phyloP scores from a whole-genome alignment of 75 land plant genomes.

The Selaginella moellendorffii region DNA sequence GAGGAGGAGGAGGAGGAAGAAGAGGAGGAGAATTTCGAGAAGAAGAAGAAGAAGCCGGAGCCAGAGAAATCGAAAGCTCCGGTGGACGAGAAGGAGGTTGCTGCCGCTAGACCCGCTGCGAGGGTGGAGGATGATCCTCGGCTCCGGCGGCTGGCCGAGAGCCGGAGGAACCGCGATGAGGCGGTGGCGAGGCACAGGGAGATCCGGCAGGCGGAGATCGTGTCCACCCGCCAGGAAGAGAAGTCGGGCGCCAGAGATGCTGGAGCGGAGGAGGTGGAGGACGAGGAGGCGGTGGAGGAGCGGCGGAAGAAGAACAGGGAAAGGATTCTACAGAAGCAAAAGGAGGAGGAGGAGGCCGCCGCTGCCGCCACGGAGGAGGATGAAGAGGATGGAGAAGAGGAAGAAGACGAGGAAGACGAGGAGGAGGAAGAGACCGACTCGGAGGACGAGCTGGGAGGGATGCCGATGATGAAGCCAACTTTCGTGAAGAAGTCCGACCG shows the following conservation, averaged over 20 bases:
- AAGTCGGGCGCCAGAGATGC: slow-evolving; percentile 30
- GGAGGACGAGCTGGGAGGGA: slow-evolving; percentile 55
- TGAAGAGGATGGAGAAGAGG: slow-evolving; percentile 48
- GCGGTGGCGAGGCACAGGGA: slow-evolving; percentile 70
- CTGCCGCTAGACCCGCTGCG: not conserved
- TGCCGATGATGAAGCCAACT: slow-evolving; percentile 83
- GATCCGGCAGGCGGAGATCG: slow-evolving; percentile 83
- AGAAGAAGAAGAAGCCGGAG: not conserved
- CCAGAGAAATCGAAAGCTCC: too few species aligned
- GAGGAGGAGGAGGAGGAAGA: slow-evolving; percentile 65
- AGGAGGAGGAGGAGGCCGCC: slow-evolving; percentile 43
- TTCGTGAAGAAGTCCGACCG: slow-evolving; percentile 82
- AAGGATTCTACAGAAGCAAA: slow-evolving; percentile 42
- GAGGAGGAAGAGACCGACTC: slow-evolving; percentile 93
- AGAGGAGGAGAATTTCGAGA: too few species aligned
- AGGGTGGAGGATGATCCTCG: slow-evolving; percentile 53
- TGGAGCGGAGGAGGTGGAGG: slow-evolving; percentile 62
- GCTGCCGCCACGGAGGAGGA: slow-evolving; percentile 36
- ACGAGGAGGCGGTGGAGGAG: slow-evolving; percentile 82
- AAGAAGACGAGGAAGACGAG: slow-evolving; percentile 62
- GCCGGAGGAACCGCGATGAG: slow-evolving; percentile 56
- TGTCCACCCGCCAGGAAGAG: slow-evolving; percentile 70
- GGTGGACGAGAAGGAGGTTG: slow-evolving; percentile 22
- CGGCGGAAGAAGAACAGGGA: slow-evolving; percentile 60
- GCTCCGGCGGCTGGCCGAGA: slow-evolving; percentile 64